phyloP scores from a whole-genome alignment of 176 grass and related monocot genomes.

The Eragrostis nindensis region DNA sequence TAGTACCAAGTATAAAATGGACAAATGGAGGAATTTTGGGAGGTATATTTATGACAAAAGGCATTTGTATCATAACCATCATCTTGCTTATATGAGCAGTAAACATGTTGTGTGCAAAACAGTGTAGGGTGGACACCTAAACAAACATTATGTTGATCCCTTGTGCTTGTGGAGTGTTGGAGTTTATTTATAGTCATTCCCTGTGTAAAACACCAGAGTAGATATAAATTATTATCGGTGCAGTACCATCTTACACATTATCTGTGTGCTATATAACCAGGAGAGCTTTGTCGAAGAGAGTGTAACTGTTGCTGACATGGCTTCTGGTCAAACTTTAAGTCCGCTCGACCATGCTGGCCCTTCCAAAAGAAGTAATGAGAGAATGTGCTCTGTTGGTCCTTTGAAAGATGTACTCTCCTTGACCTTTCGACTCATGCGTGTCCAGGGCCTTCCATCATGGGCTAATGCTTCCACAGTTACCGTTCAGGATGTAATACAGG shows the following conservation, averaged over 20 bases:
- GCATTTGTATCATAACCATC: too few relatives aligned
- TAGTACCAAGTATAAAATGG: not conserved
- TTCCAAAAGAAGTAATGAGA: conserved; percentile 45
- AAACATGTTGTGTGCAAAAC: conserved; percentile 3
- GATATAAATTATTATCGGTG: not conserved
- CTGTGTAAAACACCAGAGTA: conserved; percentile 5
- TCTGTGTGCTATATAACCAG: conserved; percentile 23
- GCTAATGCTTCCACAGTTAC: conserved; percentile 72
- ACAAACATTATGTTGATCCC: not conserved
- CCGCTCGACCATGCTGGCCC: conserved; percentile 30
- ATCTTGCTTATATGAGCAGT: too few relatives aligned
- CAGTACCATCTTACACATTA: not conserved
- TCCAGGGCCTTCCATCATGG: conserved; percentile 87
- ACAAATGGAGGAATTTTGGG: too few relatives aligned
- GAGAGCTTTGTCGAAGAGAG: conserved; percentile 43
- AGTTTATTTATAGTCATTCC: not conserved
- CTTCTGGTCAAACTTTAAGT: conserved; percentile 36
- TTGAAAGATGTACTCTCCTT: conserved; percentile 47
- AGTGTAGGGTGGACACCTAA: not conserved
- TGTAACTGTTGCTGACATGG: conserved; percentile 8
- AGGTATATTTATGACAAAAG: too few relatives aligned
- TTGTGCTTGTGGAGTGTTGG: not conserved
- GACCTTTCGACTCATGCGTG: conserved; percentile 75
- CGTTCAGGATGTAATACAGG: conserved; percentile 88
- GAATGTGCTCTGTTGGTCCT: conserved; percentile 40